Conservation (phyloP, 73 alveolate genomes). For the Stentor coeruleus region DNA sequence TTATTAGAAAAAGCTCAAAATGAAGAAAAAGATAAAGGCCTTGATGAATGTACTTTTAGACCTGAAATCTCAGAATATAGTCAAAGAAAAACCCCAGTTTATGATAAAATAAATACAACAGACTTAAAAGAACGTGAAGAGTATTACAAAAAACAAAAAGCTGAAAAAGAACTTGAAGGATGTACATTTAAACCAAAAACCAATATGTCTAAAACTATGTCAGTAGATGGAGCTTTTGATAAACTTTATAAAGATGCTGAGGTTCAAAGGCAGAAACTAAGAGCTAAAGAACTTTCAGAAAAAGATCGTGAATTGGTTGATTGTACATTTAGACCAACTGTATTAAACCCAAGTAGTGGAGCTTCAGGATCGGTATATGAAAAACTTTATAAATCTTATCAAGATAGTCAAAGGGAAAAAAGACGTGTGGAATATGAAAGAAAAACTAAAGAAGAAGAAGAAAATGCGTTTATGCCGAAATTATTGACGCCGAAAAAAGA, state of each 20-base stretch:
- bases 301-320: constrained; percentile 8
- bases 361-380: not conserved
- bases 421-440: not conserved
- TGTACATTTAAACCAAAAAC: constrained; percentile 11
- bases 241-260: constrained; percentile 26
- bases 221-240: not conserved
- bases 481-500: not conserved
- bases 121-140: not conserved
- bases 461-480: not conserved
- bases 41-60: constrained; percentile 9
- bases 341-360: not conserved
- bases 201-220: not conserved
- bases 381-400: constrained; percentile 2
- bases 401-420: not conserved
- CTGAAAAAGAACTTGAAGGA: not conserved
- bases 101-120: not conserved
- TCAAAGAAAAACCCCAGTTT: not conserved
- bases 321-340: constrained; percentile 11
- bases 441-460: constrained; percentile 1
- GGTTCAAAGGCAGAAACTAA: constrained; percentile 18
- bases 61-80: constrained; percentile 3
- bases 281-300: constrained; percentile 2
- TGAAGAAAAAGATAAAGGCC: constrained; percentile 4
- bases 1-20: too few relatives aligned
- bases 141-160: not conserved